Conservation (phyloP, 805 yeast genomes). For the Ascoidea asiatica region DNA sequence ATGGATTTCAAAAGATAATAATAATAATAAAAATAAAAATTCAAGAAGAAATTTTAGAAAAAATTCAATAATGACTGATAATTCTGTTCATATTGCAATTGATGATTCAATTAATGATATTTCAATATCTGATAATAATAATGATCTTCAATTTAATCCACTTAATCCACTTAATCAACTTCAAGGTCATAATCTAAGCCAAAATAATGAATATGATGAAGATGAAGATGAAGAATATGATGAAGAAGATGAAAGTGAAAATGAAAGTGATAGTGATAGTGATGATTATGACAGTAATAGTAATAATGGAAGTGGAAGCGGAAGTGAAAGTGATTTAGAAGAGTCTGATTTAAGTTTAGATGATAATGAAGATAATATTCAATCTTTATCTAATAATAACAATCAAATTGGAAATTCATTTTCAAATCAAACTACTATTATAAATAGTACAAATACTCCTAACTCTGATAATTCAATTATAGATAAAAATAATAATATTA, state of each 20-base stretch:
- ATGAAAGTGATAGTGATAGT: constrained; percentile 8
- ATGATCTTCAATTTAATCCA: neutral
- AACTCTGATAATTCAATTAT: neutral
- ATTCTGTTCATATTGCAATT: too few relatives aligned
- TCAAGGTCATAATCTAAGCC: too few relatives aligned
- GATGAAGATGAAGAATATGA: constrained; percentile 12
- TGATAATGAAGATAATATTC: constrained; percentile 8
- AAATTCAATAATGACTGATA: too few relatives aligned
- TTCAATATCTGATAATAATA: too few relatives aligned
- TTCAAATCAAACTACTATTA: neutral
- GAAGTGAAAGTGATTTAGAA: constrained; percentile 6
- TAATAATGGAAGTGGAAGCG: constrained; percentile 1
- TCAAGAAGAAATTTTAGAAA: too few relatives aligned
- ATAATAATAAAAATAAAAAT: constrained; percentile 5
- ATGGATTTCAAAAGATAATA: constrained; percentile 14
- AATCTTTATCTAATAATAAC: neutral
- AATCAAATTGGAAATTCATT: neutral
- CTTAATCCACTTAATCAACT: too few relatives aligned
- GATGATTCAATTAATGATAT: too few relatives aligned
- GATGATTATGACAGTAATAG: constrained; percentile 4
- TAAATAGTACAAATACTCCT: neutral
- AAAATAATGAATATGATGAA: constrained; percentile 1
- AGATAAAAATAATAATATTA: neutral
- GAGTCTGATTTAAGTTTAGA: constrained; percentile 11
- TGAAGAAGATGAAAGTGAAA: constrained; percentile 10